Evolutionary conservation across 1,284 basidiomycete species (phyloP).

Genomic region (Rhodotorula sp.): DNA sequence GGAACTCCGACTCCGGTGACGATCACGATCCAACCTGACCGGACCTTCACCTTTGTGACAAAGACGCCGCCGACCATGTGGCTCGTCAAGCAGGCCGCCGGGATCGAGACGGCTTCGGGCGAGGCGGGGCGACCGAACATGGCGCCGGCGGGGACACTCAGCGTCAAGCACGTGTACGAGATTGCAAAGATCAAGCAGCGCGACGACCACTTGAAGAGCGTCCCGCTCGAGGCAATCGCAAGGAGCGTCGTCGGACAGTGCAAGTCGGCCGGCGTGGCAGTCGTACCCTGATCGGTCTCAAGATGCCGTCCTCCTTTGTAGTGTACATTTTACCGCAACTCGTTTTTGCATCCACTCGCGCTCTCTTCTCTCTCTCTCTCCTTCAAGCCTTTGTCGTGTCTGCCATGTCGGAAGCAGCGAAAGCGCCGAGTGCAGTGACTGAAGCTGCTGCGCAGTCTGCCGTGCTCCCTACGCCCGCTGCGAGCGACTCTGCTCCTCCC

Average conservation of each 20-base stretch:
- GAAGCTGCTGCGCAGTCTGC: background rate
- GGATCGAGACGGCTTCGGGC: slow-evolving; percentile 75
- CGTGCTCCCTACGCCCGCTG: background rate
- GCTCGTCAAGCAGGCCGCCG: slow-evolving; percentile 87
- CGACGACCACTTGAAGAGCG: slow-evolving; percentile 75
- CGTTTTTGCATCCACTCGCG: background rate
- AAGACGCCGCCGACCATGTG: slow-evolving; percentile 86
- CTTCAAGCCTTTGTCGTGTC: background rate
- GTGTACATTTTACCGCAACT: background rate
- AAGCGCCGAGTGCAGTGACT: slow-evolving; percentile 11
- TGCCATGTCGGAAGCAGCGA: background rate
- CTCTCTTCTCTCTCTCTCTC: background rate
- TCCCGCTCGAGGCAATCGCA: slow-evolving; percentile 80
- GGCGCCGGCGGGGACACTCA: slow-evolving; percentile 59
- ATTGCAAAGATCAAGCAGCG: slow-evolving; percentile 95
- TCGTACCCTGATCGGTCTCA: slow-evolving; percentile 64
- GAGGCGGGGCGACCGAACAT: slow-evolving; percentile 61
- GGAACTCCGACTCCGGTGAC: slow-evolving; percentile 85
- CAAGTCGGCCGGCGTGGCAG: slow-evolving; percentile 76
- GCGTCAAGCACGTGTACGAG: slow-evolving; percentile 96
- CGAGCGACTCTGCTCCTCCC: slow-evolving; percentile 22
- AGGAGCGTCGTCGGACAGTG: slow-evolving; percentile 82
- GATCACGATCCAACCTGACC: slow-evolving; percentile 90
- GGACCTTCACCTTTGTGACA: slow-evolving; percentile 87
- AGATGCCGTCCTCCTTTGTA: background rate